Conservation (phyloP, 352 stramenopile genomes). For the Elongisporangium undulatum region DNA sequence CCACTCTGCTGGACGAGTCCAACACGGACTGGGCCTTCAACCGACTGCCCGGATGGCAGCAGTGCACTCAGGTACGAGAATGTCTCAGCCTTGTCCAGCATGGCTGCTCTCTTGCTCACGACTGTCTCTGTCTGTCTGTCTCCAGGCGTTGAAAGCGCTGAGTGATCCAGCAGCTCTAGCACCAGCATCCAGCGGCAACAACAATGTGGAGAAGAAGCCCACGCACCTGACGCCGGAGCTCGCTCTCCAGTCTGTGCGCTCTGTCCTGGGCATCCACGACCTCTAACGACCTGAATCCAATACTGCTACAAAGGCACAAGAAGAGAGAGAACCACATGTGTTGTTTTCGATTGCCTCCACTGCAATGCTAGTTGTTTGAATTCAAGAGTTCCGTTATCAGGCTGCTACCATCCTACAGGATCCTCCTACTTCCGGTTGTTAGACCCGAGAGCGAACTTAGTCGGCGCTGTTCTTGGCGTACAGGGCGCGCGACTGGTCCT, state of each 20-base stretch:
- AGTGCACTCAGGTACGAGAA: slow-evolving; percentile 34
- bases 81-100: not conserved
- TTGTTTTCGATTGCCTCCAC: not conserved
- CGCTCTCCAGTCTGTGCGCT: slow-evolving; percentile 16
- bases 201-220: not conserved
- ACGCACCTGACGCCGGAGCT: slow-evolving; percentile 9
- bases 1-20: slow-evolving; percentile 10
- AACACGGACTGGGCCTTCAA: slow-evolving; percentile 18
- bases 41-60: slow-evolving; percentile 27
- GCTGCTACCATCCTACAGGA: not conserved
- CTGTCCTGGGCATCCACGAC: slow-evolving; percentile 13
- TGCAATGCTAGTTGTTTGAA: not conserved
- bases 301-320: no score
- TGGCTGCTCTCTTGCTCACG: not conserved
- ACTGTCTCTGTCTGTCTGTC: not conserved
- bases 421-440: not conserved
- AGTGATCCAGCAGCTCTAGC: not conserved
- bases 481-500: slow-evolving; percentile 69
- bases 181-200: not conserved
- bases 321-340: no score
- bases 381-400: not conserved
- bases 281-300: not conserved
- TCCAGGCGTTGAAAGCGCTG: slow-evolving; percentile 11
- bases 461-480: slow-evolving; percentile 81
- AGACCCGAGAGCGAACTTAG: slow-evolving; percentile 29